Evolutionary conservation across 176 grass and related monocot genomes (phyloP).

Genomic region (Poa pratensis): DNA sequence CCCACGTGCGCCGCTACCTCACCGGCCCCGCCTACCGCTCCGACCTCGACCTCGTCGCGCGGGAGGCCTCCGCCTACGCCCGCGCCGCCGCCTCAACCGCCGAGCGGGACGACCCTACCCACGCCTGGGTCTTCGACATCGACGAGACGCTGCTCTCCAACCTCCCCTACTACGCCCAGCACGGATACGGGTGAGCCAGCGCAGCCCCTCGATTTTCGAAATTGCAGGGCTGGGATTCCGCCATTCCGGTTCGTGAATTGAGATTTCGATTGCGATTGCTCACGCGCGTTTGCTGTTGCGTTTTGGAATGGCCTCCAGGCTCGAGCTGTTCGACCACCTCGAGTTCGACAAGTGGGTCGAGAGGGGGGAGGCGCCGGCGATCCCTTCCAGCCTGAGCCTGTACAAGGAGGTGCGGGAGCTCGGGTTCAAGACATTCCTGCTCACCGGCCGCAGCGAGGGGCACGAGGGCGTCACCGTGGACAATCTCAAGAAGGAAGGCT

Average conservation of each 20-base stretch:
- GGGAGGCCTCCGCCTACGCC: conserved; percentile 63
- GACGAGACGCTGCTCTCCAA: conserved; percentile 91
- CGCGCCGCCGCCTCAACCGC: conserved; percentile 11
- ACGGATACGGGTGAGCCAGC: conserved; percentile 57
- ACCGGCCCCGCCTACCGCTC: conserved; percentile 58
- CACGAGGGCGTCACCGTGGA: conserved; percentile 57
- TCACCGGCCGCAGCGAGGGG: conserved; percentile 69
- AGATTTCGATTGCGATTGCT: not conserved
- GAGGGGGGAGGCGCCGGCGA: conserved; percentile 62
- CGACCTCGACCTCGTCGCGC: conserved; percentile 60
- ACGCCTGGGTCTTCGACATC: conserved; percentile 80
- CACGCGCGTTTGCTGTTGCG: not conserved
- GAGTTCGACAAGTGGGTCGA: conserved; percentile 83
- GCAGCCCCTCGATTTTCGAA: not conserved
- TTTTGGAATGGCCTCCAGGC: conserved; percentile 26
- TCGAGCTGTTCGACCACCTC: conserved; percentile 55
- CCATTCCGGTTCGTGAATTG: not conserved
- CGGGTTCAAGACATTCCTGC: conserved; percentile 67
- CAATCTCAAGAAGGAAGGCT: conserved; percentile 66
- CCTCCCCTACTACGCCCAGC: conserved; percentile 69
- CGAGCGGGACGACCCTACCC: conserved; percentile 23
- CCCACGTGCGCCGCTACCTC: conserved; percentile 65
- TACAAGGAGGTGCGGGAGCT: conserved; percentile 67
- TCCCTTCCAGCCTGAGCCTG: conserved; percentile 63
- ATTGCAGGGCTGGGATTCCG: not conserved